Base-by-base conservation (phyloP, 176 grass and related monocot genomes). In the Ensete glaucum region DNA sequence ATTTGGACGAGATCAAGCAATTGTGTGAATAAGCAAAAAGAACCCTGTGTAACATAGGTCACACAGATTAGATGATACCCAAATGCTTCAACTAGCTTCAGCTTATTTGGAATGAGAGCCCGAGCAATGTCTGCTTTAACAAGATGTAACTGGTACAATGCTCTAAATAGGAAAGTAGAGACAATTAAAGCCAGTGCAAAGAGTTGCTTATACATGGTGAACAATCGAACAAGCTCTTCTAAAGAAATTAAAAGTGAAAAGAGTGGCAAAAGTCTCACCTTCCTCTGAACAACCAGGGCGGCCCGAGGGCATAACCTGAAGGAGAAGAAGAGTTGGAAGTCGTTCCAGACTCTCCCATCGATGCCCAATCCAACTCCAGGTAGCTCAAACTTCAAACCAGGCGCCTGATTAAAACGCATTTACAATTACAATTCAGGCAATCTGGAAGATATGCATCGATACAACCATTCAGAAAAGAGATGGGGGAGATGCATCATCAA, bases 261-360 rank as follows among this genome's bases (percentile, higher is more conserved):
- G 22, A 49, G 52, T 59, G 53, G 1, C 48, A 43, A 21, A 1
- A 49, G 55, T 16, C 84, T 87, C 85, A 70, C 94, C 94, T 93
- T 82, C 94, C 94, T 62, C 54, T 91, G 82, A 98, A 98, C 64
- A 93, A 84, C 94, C 94, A 98, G 1, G 94, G 94, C 54, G 90
- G 88, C 15, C 94, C 94, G 20, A 71, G 67, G 53, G 53, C 23
- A 78, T 98, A 98, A 50, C 82, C 85, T 10, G 78, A 80, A 25
- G 78, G 52, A 20, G 85, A 63, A 24, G 75, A 52, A 7, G 73
- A 48, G 25, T 22, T 5, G 3, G 54, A n/a, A 63, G 13, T 9
- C 50, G 53, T 80, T 66, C 85, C 76, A 24, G 66, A 74, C 54
- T 57, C 21, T 69, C 78, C 85, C 91, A 88, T 96, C 77, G 65